Base-by-base conservation (phyloP, 2,329 filamentous ascomycete genomes). In the Didymella sp. region DNA sequence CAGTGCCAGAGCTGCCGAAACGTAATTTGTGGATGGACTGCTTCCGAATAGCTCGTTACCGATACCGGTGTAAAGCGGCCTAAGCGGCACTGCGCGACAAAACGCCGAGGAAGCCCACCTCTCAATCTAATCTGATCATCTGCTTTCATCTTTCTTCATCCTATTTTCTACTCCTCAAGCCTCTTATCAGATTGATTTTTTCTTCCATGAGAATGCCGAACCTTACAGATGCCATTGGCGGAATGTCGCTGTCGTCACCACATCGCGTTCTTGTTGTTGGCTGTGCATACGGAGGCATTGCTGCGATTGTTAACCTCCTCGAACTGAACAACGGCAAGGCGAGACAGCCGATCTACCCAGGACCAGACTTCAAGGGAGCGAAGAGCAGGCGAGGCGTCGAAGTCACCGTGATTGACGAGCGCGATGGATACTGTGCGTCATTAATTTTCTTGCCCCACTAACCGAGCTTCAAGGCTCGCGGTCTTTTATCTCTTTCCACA, bases 401-500 rank as follows among this genome's bases (percentile, higher is more conserved):
- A 33, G 87, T 93, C 47, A 92, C 88, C 21, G 82, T 93, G 21
- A 86, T 91, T 22, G 89, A 93, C 67, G 89, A 92, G 74, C 81
- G 89, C n/a, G 90, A 93, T 79, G 90, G 90, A n/a, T 92, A 87
- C 73, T 92, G 89, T 92, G 79, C 66, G 87, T 62, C 40, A 58
- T 51, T 22, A 44, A 57, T 59, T 41, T 58, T 50, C 25, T 49
- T 21, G 46, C 60, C 52, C 58, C 52, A 58, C 56, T 65, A 63
- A 46, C 61, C 61, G 63, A 69, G 58, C 49, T 43, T 57, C 38
- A 21, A 35, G 38, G 17, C 51, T 28, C 40, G 41, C 27, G 43
- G 38, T 30, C 38, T 24, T 50, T 6, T n/a, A 25, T 31, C n/a
- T 5, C n/a, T 48, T 63, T 45, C 46, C 54, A 52, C 44, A n/a